Percentiles rank a stretch among this genome's conserved stretches.
These are phyloP conservation scores for Nicotiana undulata DNA, from an alignment of 257 asterid genomes.

Conservation along the genomic window DNA sequence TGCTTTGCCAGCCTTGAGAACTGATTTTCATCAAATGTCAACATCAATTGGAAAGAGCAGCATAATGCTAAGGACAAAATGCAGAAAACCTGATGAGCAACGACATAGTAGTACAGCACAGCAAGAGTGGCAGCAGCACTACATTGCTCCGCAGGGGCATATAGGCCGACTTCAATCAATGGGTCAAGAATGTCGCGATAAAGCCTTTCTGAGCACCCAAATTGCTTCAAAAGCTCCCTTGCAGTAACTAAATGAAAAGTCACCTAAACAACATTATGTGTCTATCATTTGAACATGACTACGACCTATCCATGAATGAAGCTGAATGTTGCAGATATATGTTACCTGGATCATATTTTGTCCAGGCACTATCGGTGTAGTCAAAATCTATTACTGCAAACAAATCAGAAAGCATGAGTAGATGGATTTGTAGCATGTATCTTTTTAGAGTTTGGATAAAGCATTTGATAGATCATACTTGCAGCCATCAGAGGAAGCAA, in stretches of 20 bases:
- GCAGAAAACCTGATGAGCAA: conserved; percentile 48
- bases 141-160: conserved; percentile 56
- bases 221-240: conserved; percentile 53
- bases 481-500: conserved; percentile 58
- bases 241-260: conserved; percentile 44
- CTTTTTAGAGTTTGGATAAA: background rate
- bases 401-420: conserved; percentile 4
- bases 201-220: conserved; percentile 55
- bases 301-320: background rate
- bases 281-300: background rate
- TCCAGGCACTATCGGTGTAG: conserved; percentile 52
- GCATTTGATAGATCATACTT: conserved; percentile 23
- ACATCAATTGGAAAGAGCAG: background rate
- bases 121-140: conserved; percentile 61
- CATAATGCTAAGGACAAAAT: background rate
- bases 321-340: background rate
- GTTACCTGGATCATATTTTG: conserved; percentile 54
- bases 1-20: background rate
- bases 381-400: conserved; percentile 60
- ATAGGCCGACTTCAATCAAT: conserved; percentile 54
- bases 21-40: background rate
- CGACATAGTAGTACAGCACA: conserved; percentile 37
- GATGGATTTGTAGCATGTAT: background rate
- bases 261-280: conserved; percentile 6
- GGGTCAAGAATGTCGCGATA: conserved; percentile 38